Percentiles rank a stretch among this genome's conserved stretches.
These are phyloP conservation scores for Chrysoporthe puriensis DNA, from an alignment of 2,329 filamentous ascomycete genomes.

Conservation along the genomic window DNA sequence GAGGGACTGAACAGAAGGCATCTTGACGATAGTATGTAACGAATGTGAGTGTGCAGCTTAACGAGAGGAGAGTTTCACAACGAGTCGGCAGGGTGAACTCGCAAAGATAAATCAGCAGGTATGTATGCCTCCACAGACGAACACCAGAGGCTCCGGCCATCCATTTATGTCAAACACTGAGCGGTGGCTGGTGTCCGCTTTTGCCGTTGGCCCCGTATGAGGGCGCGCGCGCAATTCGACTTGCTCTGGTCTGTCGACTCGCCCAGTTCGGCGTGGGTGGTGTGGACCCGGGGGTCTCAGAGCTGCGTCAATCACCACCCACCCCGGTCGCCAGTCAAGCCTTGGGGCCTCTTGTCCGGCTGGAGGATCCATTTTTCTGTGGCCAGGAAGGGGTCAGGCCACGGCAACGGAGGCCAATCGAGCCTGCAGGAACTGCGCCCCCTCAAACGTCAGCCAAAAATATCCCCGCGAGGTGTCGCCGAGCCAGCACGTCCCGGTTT, in stretches of 20 bases:
- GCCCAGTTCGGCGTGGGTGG: neutral
- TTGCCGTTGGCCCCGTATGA: conserved; percentile 21
- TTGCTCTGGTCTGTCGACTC: neutral
- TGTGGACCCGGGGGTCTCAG: neutral
- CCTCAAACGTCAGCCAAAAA: conserved; percentile 23
- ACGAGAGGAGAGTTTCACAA: neutral
- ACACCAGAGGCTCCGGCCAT: neutral
- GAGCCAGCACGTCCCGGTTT: neutral
- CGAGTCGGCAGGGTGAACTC: neutral
- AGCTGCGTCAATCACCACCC: conserved; percentile 1
- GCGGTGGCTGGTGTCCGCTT: conserved; percentile 14
- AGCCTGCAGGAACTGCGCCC: conserved; percentile 19
- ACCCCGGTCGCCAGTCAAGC: neutral
- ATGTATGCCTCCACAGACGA: neutral
- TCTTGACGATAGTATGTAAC: conserved; percentile 10
- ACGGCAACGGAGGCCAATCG: conserved; percentile 17
- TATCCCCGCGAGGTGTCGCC: neutral
- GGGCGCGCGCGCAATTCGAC: conserved; percentile 11
- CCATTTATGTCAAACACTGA: conserved; percentile 5
- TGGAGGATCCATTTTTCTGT: neutral
- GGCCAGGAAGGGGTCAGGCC: neutral
- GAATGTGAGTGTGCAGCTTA: conserved; percentile 7
- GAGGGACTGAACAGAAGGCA: conserved; percentile 15
- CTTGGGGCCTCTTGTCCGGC: neutral
- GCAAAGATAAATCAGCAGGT: neutral